Evolutionary conservation across 306 rosid species (phyloP).

Genomic region (Vicia faba): DNA sequence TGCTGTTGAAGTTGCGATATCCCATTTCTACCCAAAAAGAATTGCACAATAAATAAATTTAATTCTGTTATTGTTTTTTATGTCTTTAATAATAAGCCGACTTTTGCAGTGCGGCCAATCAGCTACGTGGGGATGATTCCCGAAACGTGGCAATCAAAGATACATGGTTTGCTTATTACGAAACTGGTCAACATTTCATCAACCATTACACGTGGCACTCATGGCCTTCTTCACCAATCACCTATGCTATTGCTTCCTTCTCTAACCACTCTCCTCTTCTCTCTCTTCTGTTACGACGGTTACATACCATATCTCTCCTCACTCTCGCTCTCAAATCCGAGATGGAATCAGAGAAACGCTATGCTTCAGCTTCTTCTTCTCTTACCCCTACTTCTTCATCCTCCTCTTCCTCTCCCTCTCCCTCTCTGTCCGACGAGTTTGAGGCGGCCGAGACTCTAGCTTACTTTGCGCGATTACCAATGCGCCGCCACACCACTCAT

Average conservation of each 20-base stretch:
- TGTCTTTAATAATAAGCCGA: conserved; percentile 24
- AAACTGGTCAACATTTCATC: conserved; percentile 48
- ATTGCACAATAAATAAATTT: no score
- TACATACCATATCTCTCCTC: neutral
- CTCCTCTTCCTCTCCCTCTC: conserved; percentile 14
- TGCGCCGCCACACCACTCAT: conserved; percentile 45
- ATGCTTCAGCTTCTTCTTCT: conserved; percentile 34
- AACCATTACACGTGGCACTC: conserved; percentile 68
- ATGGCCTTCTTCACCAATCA: conserved; percentile 32
- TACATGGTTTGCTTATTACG: conserved; percentile 44
- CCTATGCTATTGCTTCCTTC: neutral
- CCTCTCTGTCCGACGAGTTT: conserved; percentile 50
- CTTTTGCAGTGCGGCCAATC: conserved; percentile 43
- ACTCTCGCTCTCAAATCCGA: neutral
- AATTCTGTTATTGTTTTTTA: no score
- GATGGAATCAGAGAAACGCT: conserved; percentile 39
- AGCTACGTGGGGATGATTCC: conserved; percentile 46
- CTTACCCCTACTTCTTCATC: neutral
- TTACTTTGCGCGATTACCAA: conserved; percentile 66
- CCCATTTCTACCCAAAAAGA: no score
- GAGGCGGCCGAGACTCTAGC: conserved; percentile 97
- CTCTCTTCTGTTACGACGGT: conserved; percentile 20
- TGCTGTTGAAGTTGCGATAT: no score
- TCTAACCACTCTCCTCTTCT: neutral
- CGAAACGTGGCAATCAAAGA: conserved; percentile 63